Evolutionary conservation across 2,329 filamentous ascomycete species (phyloP).

Genomic region (Apiospora pterosperma): DNA sequence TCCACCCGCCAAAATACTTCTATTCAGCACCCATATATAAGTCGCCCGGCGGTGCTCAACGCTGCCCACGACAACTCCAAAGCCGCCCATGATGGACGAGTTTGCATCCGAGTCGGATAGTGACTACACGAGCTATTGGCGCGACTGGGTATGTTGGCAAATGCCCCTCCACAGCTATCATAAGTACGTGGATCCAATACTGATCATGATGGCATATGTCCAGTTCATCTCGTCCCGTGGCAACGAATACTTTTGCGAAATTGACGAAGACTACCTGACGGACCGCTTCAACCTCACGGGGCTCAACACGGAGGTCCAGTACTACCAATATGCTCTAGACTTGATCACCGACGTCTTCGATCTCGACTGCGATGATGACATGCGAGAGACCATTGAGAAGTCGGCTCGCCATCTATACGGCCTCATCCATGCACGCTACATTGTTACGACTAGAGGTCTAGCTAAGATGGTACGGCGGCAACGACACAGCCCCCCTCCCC

Average conservation of each 20-base stretch:
- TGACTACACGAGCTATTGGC: conserved; percentile 99
- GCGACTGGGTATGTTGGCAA: conserved; percentile 87
- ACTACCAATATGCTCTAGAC: conserved; percentile 98
- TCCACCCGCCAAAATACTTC: background rate
- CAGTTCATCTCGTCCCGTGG: conserved; percentile 97
- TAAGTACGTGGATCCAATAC: too few relatives aligned
- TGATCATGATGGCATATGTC: background rate
- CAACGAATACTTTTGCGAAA: conserved; percentile 99
- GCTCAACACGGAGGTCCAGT: conserved; percentile 94
- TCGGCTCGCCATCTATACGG: conserved; percentile 94
- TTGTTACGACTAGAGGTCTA: conserved; percentile 90
- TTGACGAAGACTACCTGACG: conserved; percentile 97
- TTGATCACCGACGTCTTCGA: conserved; percentile 98
- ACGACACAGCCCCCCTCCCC: background rate
- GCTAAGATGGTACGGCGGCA: conserved; percentile 79
- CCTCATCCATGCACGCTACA: conserved; percentile 91
- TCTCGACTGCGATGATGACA: conserved; percentile 96
- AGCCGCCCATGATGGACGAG: conserved; percentile 70
- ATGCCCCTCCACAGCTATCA: conserved; percentile 9
- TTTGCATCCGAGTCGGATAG: conserved; percentile 97
- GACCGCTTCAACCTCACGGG: conserved; percentile 98
- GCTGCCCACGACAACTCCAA: background rate
- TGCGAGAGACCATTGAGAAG: conserved; percentile 97
- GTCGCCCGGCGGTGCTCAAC: background rate
- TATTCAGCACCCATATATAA: background rate